Percentiles rank a stretch among this genome's conserved stretches.
These are phyloP conservation scores for Hypoxylon rickii DNA, from an alignment of 495 filamentous ascomycete genomes.

Conservation along the genomic window DNA sequence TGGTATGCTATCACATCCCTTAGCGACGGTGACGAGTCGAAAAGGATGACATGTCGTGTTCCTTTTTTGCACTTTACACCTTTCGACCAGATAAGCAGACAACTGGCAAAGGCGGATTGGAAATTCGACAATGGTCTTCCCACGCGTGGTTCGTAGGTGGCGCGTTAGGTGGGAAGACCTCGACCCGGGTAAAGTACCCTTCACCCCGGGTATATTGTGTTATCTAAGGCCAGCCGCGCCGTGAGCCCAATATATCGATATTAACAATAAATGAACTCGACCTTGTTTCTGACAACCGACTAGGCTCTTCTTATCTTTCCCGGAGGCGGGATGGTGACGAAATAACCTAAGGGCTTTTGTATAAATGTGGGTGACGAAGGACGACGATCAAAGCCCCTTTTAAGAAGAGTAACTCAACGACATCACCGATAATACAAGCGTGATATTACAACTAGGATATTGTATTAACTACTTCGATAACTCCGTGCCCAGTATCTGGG, in stretches of 20 bases:
- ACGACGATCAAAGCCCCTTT: slow-evolving; percentile 28
- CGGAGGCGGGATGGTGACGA: slow-evolving; percentile 20
- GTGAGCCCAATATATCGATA: slow-evolving; percentile 36
- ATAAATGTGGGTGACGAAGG: slow-evolving; percentile 25
- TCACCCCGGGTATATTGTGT: slow-evolving; percentile 37
- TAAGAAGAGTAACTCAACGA: slow-evolving; percentile 12
- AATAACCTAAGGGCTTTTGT: slow-evolving; percentile 15
- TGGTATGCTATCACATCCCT: too few relatives aligned
- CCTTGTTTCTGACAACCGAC: slow-evolving; percentile 24
- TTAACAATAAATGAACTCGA: slow-evolving; percentile 39
- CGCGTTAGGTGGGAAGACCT: slow-evolving; percentile 27
- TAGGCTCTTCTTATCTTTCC: slow-evolving; percentile 33
- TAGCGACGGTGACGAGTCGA: too few relatives aligned
- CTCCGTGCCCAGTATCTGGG: slow-evolving; percentile 15
- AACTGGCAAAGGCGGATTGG: slow-evolving; percentile 13
- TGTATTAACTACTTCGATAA: too few relatives aligned
- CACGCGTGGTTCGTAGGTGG: slow-evolving; percentile 28
- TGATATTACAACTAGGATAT: slow-evolving; percentile 3
- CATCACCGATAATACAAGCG: neutral
- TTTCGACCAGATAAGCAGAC: slow-evolving; percentile 16
- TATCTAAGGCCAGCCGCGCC: slow-evolving; percentile 32
- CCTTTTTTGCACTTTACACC: slow-evolving; percentile 3
- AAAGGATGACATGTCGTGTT: slow-evolving; percentile 15
- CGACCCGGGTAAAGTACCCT: slow-evolving; percentile 39
- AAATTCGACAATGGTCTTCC: slow-evolving; percentile 11